A percentile compares a stretch with the other conserved stretches of the same genome.
phyloP scores from a whole-genome alignment of 495 filamentous ascomycete genomes.

The Sabuloglossum arenarium region DNA sequence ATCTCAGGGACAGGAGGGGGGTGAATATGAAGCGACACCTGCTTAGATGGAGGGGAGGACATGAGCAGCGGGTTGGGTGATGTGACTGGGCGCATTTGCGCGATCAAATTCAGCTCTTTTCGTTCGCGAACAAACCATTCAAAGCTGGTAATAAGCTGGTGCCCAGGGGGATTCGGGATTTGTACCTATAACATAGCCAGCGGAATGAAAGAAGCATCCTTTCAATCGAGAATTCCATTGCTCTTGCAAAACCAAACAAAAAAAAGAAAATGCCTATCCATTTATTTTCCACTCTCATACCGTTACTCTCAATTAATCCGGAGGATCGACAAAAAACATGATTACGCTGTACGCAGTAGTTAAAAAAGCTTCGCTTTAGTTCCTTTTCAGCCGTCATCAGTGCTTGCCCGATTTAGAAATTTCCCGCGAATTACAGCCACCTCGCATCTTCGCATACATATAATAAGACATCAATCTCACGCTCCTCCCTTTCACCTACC shows the following conservation, averaged over 20 bases:
- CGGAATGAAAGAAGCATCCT: background rate
- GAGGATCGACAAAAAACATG: no score
- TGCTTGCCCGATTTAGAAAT: background rate
- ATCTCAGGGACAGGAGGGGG: conserved; percentile 17
- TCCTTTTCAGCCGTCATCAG: background rate
- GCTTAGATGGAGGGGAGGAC: background rate
- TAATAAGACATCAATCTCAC: background rate
- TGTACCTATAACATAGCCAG: background rate
- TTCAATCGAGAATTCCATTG: background rate
- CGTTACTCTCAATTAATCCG: no score
- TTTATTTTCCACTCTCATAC: no score
- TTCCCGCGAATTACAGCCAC: background rate
- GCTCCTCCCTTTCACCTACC: background rate
- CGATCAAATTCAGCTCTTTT: background rate
- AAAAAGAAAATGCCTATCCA: no score
- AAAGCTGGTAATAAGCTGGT: background rate
- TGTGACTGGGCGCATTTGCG: background rate
- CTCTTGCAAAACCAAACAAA: no score
- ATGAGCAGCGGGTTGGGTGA: background rate
- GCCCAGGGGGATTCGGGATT: background rate
- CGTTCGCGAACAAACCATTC: background rate
- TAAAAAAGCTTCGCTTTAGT: no score
- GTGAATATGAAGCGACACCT: conserved; percentile 4
- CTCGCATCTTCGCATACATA: background rate
- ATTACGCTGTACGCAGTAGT: no score